Evolutionary conservation across 441 rosid species (phyloP).

Genomic region (Geranium incanum): DNA sequence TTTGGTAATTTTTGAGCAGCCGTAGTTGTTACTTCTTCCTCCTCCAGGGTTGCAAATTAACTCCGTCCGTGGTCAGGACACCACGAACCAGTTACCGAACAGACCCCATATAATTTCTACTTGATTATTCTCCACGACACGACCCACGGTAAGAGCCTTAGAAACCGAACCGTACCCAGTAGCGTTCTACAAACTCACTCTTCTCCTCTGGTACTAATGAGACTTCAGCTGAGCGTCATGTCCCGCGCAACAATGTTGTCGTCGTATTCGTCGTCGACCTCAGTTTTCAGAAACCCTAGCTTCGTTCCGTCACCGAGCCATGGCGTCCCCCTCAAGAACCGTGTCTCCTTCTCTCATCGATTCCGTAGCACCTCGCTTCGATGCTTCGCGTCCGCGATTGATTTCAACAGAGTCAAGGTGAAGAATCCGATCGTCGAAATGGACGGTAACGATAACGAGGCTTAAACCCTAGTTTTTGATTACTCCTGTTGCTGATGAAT

Average conservation of each 20-base stretch:
- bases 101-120: neutral
- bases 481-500: neutral
- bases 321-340: slow-evolving; percentile 23
- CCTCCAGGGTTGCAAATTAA: neutral
- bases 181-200: neutral
- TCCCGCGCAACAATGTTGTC: slow-evolving; percentile 36
- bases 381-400: slow-evolving; percentile 56
- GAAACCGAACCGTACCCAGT: neutral
- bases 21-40: too few relatives aligned
- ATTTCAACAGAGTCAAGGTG: slow-evolving; percentile 57
- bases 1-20: too few relatives aligned
- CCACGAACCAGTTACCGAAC: neutral
- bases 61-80: neutral
- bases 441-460: slow-evolving; percentile 65
- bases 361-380: slow-evolving; percentile 45
- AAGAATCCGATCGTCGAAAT: slow-evolving; percentile 83
- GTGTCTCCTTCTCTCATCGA: slow-evolving; percentile 32
- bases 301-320: slow-evolving; percentile 25
- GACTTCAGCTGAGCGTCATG: slow-evolving; percentile 34
- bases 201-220: neutral
- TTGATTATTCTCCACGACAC: neutral
- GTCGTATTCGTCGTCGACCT: slow-evolving; percentile 20
- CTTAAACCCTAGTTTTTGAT: slow-evolving; percentile 17
- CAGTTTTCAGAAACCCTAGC: slow-evolving; percentile 21
- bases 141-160: neutral